These are phyloP conservation scores for Stereocaulon alpinum DNA, from an alignment of 495 filamentous ascomycete genomes.

Conservation along the genomic window DNA sequence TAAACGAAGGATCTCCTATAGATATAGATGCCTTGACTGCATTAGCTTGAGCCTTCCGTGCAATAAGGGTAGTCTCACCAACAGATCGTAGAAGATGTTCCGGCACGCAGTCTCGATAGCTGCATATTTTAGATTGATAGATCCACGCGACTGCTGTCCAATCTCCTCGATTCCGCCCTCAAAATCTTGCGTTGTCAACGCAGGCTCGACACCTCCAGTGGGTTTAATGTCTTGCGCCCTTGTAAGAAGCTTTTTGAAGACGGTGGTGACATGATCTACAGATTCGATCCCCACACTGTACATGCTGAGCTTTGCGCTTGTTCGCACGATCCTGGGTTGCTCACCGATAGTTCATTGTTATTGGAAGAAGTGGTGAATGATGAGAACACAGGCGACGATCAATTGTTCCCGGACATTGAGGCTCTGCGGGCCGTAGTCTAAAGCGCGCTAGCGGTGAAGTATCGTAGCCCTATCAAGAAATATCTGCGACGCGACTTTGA, in stretches of 20 bases:
- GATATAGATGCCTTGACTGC: slow-evolving; percentile 48
- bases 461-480: not conserved
- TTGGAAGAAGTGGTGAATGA: not conserved
- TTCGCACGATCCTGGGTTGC: not conserved
- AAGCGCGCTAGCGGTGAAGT: not conserved
- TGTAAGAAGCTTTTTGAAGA: slow-evolving; percentile 52
- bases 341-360: not conserved
- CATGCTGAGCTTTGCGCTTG: slow-evolving; percentile 28
- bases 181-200: slow-evolving; percentile 47
- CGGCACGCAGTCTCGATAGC: slow-evolving; percentile 70
- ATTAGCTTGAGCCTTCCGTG: slow-evolving; percentile 13
- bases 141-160: slow-evolving; percentile 18
- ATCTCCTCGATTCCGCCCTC: slow-evolving; percentile 23
- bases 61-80: slow-evolving; percentile 43
- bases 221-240: slow-evolving; percentile 57
- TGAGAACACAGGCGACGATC: not conserved
- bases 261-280: slow-evolving; percentile 43
- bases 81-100: slow-evolving; percentile 61
- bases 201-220: slow-evolving; percentile 61
- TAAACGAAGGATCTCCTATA: slow-evolving; percentile 65
- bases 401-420: slow-evolving; percentile 15
- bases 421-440: slow-evolving; percentile 24
- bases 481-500: not conserved
- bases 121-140: slow-evolving; percentile 35
- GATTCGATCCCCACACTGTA: slow-evolving; percentile 41